Percentiles rank a stretch among this genome's conserved stretches.
Evolutionary conservation across 345 rosid species (phyloP).

Genomic region (Aquilaria malaccensis): DNA sequence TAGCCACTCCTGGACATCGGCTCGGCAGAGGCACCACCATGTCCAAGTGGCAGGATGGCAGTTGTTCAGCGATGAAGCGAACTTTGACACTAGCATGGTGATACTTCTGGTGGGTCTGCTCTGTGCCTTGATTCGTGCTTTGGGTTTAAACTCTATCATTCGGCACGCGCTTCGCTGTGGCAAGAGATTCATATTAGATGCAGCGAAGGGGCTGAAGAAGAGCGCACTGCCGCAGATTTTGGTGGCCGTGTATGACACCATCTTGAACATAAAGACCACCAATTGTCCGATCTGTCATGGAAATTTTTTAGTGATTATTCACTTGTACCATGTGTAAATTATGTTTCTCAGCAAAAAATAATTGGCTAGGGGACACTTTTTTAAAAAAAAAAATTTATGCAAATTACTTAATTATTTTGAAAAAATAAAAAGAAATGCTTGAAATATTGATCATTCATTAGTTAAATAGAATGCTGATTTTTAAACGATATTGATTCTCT

Average conservation of each 20-base stretch:
- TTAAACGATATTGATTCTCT: no score
- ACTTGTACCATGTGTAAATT: no score
- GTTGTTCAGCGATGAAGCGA: conserved; percentile 30
- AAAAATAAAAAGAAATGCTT: no score
- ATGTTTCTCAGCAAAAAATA: no score
- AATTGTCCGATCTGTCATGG: conserved; percentile 73
- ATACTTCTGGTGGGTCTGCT: conserved; percentile 62
- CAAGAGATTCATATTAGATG: conserved; percentile 32
- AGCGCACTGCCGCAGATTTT: conserved; percentile 51
- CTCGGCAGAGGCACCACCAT: conserved; percentile 15
- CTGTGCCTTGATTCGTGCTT: conserved; percentile 52
- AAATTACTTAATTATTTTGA: no score
- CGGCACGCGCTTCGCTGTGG: conserved; percentile 55
- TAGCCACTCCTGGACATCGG: conserved; percentile 31
- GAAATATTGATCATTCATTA: no score
- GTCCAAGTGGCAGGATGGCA: conserved; percentile 18
- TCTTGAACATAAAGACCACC: conserved; percentile 35
- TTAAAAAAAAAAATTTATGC: no score
- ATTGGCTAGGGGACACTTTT: no score
- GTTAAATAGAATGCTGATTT: no score
- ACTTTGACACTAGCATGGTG: conserved; percentile 73
- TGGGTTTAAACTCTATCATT: conserved; percentile 53
- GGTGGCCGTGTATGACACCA: conserved; percentile 39
- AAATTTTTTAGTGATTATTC: conserved; percentile 31
- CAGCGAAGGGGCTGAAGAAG: conserved; percentile 46